Evolutionary conservation across 2,329 filamentous ascomycete genomes (phyloP).

Genomic region (Sporothrix dimorphospora): DNA sequence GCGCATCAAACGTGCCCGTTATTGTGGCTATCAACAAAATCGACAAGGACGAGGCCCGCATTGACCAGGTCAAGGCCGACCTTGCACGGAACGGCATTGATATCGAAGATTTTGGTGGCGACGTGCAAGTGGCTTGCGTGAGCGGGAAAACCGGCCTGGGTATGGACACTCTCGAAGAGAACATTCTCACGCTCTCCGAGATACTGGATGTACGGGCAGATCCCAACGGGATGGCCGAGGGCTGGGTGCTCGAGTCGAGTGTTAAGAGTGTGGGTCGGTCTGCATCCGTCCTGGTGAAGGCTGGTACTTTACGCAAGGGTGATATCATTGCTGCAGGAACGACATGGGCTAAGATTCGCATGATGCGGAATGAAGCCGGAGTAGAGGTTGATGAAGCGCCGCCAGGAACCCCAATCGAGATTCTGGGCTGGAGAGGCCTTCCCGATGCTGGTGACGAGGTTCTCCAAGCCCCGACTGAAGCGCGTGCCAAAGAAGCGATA

Average conservation of each 20-base stretch:
- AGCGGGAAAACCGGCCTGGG: slow-evolving; percentile 93
- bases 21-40: slow-evolving; percentile 98
- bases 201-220: slow-evolving; percentile 89
- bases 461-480: slow-evolving; percentile 78
- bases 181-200: slow-evolving; percentile 81
- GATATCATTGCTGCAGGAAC: slow-evolving; percentile 85
- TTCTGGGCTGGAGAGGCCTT: slow-evolving; percentile 88
- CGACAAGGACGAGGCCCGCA: slow-evolving; percentile 80
- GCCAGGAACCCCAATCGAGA: slow-evolving; percentile 87
- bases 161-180: slow-evolving; percentile 91
- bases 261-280: slow-evolving; percentile 83
- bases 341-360: slow-evolving; percentile 85
- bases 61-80: slow-evolving; percentile 86
- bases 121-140: slow-evolving; percentile 88
- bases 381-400: slow-evolving; percentile 70
- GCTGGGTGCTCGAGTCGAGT: slow-evolving; percentile 90
- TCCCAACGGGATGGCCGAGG: slow-evolving; percentile 75
- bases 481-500: slow-evolving; percentile 75
- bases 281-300: slow-evolving; percentile 85
- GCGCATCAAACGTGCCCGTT: slow-evolving; percentile 83
- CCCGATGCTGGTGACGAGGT: slow-evolving; percentile 86
- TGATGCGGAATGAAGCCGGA: slow-evolving; percentile 83
- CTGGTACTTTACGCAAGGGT: slow-evolving; percentile 80
- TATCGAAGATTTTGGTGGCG: slow-evolving; percentile 92
- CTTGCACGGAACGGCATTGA: slow-evolving; percentile 81